A percentile compares a stretch with the other conserved stretches of the same genome.
Evolutionary conservation across 2,329 filamentous ascomycete species (phyloP).

Genomic region (Fusarium sp.): DNA sequence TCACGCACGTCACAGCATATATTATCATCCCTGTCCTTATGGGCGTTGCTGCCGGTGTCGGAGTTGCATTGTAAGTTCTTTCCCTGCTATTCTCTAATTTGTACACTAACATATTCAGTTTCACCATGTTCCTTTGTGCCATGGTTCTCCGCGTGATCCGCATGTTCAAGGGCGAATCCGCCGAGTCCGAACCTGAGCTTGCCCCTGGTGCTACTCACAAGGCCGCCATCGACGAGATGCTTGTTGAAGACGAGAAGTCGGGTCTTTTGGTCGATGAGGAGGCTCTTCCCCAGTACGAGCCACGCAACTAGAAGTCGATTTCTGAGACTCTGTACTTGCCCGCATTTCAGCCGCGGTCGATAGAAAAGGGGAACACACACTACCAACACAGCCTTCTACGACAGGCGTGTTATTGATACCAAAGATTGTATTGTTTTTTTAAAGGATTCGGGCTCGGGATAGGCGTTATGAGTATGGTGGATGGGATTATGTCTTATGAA

Average conservation of each 20-base stretch:
- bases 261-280: constrained; percentile 56
- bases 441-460: constrained; percentile 2
- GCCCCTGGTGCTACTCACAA: constrained; percentile 40
- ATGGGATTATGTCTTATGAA: constrained; percentile 27
- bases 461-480: constrained; percentile 28
- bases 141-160: constrained; percentile 68
- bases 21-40: constrained; percentile 74
- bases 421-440: constrained; percentile 29
- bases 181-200: constrained; percentile 13
- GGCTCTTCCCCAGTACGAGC: constrained; percentile 43
- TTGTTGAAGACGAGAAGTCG: constrained; percentile 59
- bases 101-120: constrained; percentile 49
- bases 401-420: constrained; percentile 26
- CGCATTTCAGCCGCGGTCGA: background rate
- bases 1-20: constrained; percentile 67
- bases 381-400: background rate
- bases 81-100: background rate
- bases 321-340: background rate
- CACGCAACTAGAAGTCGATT: constrained; percentile 30
- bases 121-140: constrained; percentile 73
- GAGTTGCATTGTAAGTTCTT: constrained; percentile 67
- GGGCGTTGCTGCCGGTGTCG: constrained; percentile 74
- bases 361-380: background rate
- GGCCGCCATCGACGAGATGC: constrained; percentile 48
- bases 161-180: constrained; percentile 48